Evolutionary conservation across 73 alveolate species (phyloP).

Genomic region (Halteria grandinella): DNA sequence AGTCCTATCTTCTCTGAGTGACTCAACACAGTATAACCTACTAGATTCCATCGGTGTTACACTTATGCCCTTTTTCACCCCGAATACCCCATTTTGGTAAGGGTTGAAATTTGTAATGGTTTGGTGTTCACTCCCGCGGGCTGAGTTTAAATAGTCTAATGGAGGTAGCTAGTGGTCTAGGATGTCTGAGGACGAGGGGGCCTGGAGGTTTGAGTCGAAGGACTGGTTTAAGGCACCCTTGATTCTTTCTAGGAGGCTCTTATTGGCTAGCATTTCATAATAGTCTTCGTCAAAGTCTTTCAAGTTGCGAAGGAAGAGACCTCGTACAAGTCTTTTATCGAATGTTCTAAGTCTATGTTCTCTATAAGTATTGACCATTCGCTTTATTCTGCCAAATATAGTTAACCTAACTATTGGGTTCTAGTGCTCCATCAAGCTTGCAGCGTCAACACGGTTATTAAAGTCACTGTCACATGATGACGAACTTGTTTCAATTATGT

Average conservation of each 20-base stretch:
- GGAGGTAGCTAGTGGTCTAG: too few relatives aligned
- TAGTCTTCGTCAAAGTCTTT: constrained; percentile 43
- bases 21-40: too few relatives aligned
- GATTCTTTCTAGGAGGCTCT: constrained; percentile 3
- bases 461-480: background rate
- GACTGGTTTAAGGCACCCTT: too few relatives aligned
- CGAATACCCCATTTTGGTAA: too few relatives aligned
- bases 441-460: constrained; percentile 2
- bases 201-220: too few relatives aligned
- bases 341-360: background rate
- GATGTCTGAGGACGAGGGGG: too few relatives aligned
- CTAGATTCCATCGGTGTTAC: too few relatives aligned
- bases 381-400: constrained; percentile 16
- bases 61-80: too few relatives aligned
- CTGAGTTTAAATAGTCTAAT: too few relatives aligned
- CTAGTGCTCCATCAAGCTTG: constrained; percentile 2
- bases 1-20: too few relatives aligned
- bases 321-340: constrained; percentile 19
- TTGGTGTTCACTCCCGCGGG: too few relatives aligned
- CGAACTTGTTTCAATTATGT: background rate
- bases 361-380: constrained; percentile 1
- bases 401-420: constrained; percentile 17
- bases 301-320: constrained; percentile 19
- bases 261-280: background rate
- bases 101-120: too few relatives aligned